These are phyloP conservation scores for Botrytis tulipae DNA, from an alignment of 2,329 filamentous ascomycete species.

Conservation along the genomic window DNA sequence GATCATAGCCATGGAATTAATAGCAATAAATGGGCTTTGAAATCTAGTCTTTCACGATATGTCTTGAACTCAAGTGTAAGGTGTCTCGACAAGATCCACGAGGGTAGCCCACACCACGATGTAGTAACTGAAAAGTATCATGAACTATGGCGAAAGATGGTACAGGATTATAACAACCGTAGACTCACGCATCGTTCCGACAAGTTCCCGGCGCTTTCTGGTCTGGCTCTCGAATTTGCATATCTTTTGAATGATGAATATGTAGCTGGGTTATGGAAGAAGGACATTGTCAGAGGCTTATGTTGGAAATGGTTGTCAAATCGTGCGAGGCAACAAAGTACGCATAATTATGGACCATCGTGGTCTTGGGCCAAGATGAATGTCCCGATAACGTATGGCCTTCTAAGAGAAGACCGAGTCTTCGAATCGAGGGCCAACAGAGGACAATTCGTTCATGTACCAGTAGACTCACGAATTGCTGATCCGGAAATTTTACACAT, in stretches of 20 bases:
- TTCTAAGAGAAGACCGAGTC: constrained; percentile 4
- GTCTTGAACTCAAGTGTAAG: constrained; percentile 6
- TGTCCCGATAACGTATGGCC: constrained; percentile 13
- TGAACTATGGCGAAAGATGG: constrained; percentile 19
- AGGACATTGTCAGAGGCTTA: constrained; percentile 19
- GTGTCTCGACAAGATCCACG: constrained; percentile 17
- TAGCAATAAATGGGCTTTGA: constrained; percentile 3
- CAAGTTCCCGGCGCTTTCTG: constrained; percentile 21
- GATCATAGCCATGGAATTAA: background rate
- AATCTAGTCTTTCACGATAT: constrained; percentile 11
- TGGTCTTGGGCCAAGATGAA: constrained; percentile 22
- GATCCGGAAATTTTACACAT: constrained; percentile 6
- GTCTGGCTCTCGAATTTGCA: constrained; percentile 19
- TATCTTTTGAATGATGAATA: constrained; percentile 20
- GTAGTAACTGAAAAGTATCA: background rate
- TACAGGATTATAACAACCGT: constrained; percentile 22
- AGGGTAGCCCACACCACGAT: constrained; percentile 1
- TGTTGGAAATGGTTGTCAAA: constrained; percentile 20
- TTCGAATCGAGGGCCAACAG: background rate
- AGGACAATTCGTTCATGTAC: background rate
- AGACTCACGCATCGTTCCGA: constrained; percentile 19
- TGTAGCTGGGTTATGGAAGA: constrained; percentile 21
- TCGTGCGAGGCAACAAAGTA: background rate
- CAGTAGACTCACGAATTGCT: background rate
- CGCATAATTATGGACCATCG: constrained; percentile 11